Evolutionary conservation across 805 yeast species (phyloP), one percentile per base, ranked within the genome.

Genomic region (Isabelozyma gotoi): DNA sequence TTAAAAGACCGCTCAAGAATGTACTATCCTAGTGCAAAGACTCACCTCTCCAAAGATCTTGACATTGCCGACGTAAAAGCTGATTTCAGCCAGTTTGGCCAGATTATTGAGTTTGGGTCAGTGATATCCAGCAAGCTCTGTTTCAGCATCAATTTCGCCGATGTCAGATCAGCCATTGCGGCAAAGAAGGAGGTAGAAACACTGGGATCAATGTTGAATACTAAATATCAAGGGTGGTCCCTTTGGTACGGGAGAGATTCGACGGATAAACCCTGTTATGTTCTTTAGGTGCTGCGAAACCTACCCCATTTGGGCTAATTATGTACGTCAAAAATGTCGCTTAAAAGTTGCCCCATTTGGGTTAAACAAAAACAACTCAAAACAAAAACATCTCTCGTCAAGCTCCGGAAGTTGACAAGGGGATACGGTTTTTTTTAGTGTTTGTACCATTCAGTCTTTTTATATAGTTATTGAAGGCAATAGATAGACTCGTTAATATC

Each of bases 191-290:
- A 67, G 31, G 72, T 75, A 46, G 65, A 58, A 36, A 45, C 52
- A 2, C 44, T 38, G 12, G 67, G 62, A 2, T 60, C 77, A 0
- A 42, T 33, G 2, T 51, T 83, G 51, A 55, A 67, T 41, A 50
- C 50, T 4, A 80, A 74, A 50, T 86, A 82, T 52, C 59, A 58
- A 8, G 77, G 68, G 4, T 87, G 94, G 94, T 62, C 71, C 6
- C 62, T 83, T 1, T 76, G 82, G 80, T 87, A 78, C 50, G 87
- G 85, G 0, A 75, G 73, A 36, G 95, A 87, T 59, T 77, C 78
- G 1, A 72, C 87, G 5, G 90, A 85, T 50, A 69, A 62, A 44
- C 81, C 82, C 4, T 74, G 83, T 62, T 51, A 49, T 37, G 49
- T 44, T 15, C 19, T 52, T 16, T 56, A 37, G 29, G 1, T 24